phyloP scores from a whole-genome alignment of 1,284 basidiomycete genomes.

The Neolentinus lepideus region DNA sequence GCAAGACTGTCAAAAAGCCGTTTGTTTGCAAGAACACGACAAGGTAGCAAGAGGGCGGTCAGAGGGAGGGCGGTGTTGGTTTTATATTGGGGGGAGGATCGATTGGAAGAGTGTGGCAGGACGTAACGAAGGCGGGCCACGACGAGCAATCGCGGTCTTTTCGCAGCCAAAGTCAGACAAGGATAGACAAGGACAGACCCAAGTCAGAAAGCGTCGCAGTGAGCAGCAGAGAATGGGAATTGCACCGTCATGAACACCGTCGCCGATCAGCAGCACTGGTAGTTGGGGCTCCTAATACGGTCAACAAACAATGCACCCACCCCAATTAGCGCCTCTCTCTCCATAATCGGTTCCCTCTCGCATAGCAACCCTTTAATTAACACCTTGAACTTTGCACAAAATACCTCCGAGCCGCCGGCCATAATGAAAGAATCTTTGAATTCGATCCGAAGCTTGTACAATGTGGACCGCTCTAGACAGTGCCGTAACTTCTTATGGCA shows the following conservation, averaged over 20 bases:
- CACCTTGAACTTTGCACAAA: neutral
- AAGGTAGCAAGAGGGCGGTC: neutral
- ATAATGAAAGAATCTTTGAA: neutral
- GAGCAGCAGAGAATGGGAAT: neutral
- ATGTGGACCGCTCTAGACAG: too few relatives aligned
- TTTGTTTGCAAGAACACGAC: neutral
- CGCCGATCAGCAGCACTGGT: neutral
- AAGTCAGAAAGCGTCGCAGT: neutral
- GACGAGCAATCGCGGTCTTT: neutral
- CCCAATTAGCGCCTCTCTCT: neutral
- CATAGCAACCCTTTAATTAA: neutral
- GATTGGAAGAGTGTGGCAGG: neutral
- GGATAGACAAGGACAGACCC: too few relatives aligned
- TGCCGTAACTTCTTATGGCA: too few relatives aligned
- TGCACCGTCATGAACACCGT: neutral
- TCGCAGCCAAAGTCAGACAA: neutral
- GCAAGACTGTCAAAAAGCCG: neutral
- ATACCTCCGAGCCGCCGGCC: neutral
- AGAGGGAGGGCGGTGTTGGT: neutral
- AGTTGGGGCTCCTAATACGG: too few relatives aligned
- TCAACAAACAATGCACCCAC: neutral
- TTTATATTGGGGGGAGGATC: neutral
- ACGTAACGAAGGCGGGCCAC: neutral
- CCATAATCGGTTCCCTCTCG: neutral
- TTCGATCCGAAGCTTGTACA: neutral